phyloP scores from a whole-genome alignment of 2,329 filamentous ascomycete species.

The Pseudopyricularia javanii region DNA sequence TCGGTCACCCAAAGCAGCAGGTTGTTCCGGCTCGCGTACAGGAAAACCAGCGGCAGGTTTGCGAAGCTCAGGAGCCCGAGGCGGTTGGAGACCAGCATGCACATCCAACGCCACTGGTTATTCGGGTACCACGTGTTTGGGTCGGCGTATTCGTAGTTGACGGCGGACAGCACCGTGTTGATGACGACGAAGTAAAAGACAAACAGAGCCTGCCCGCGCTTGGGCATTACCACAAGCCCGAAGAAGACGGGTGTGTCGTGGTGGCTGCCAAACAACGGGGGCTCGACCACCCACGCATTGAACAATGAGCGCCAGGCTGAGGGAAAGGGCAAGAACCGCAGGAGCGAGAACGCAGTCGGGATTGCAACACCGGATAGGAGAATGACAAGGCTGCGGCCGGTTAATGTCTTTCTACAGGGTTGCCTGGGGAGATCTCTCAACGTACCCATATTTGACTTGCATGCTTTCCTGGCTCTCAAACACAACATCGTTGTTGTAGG shows the following conservation, averaged over 20 bases:
- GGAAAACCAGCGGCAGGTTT: slow-evolving; percentile 17
- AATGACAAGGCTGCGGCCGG: not conserved
- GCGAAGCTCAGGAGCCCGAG: slow-evolving; percentile 17
- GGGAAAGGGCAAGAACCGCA: not conserved
- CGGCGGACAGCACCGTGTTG: slow-evolving; percentile 6
- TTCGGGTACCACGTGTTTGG: not conserved
- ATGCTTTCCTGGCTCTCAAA: not conserved
- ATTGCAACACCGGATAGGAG: not conserved
- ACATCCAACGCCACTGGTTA: not conserved
- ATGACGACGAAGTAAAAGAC: slow-evolving; percentile 5
- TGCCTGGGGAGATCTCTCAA: no score
- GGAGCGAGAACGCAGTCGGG: not conserved
- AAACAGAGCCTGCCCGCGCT: slow-evolving; percentile 11
- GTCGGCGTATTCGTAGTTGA: not conserved
- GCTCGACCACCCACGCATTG: slow-evolving; percentile 20
- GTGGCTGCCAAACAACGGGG: slow-evolving; percentile 16
- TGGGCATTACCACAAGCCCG: slow-evolving; percentile 21
- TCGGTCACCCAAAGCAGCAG: slow-evolving; percentile 20
- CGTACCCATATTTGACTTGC: no score
- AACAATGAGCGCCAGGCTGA: slow-evolving; percentile 8
- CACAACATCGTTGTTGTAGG: no score
- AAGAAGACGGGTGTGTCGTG: slow-evolving; percentile 16
- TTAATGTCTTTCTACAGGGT: not conserved
- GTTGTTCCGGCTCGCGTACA: slow-evolving; percentile 23
- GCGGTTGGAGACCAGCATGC: slow-evolving; percentile 3